Evolutionary conservation across 2,329 filamentous ascomycete genomes (phyloP).

Genomic region (Aspergillus pseudoviridinutans): DNA sequence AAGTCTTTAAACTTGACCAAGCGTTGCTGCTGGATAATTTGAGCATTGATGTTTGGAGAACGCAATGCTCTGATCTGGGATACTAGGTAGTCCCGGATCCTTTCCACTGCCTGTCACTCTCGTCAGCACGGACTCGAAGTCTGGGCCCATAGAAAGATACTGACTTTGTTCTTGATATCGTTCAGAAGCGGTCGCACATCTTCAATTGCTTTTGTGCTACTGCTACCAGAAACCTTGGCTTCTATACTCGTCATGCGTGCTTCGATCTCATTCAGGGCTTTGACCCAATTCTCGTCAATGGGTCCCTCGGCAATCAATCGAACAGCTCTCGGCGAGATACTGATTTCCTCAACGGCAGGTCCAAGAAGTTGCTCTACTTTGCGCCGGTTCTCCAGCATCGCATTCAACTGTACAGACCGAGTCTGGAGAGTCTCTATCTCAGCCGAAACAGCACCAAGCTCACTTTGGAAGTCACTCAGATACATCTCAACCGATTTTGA

Average conservation of each 20-base stretch:
- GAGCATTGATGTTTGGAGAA: constrained; percentile 93
- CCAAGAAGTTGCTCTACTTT: constrained; percentile 83
- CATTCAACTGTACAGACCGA: constrained; percentile 76
- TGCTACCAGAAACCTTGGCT: constrained; percentile 58
- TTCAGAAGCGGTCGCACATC: constrained; percentile 83
- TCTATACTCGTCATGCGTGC: constrained; percentile 70
- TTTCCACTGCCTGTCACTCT: constrained; percentile 67
- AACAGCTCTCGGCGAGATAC: constrained; percentile 78
- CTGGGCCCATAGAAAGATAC: constrained; percentile 1
- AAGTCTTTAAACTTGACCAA: constrained; percentile 86
- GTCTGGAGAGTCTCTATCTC: constrained; percentile 93
- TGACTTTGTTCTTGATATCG: constrained; percentile 75
- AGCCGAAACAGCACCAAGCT: constrained; percentile 84
- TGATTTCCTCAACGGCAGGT: constrained; percentile 87
- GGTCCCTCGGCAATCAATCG: constrained; percentile 81
- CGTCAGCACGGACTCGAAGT: constrained; percentile 7
- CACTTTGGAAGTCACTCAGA: constrained; percentile 86
- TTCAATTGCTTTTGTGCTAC: constrained; percentile 68
- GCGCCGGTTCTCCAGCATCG: constrained; percentile 81
- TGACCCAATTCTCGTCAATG: constrained; percentile 87
- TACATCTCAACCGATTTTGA: constrained; percentile 90
- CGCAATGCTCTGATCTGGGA: constrained; percentile 90
- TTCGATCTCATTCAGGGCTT: constrained; percentile 77
- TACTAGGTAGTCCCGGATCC: constrained; percentile 91
- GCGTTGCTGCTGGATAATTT: constrained; percentile 91